Conservation (phyloP, 2,329 filamentous ascomycete species). For the Monosporascus sp. region DNA sequence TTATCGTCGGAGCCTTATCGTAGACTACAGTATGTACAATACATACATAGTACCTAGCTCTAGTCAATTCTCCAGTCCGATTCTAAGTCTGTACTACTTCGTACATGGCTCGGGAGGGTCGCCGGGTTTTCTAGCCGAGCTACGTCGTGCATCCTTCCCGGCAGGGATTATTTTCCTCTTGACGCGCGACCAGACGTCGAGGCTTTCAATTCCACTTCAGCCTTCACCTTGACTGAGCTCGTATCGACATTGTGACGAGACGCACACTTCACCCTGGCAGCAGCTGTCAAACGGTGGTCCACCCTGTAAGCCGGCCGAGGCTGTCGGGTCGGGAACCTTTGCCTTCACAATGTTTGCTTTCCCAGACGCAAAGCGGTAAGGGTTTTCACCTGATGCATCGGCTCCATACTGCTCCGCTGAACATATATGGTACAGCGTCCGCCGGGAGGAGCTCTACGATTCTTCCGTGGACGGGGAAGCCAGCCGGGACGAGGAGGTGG, state of each 20-base stretch:
- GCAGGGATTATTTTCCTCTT: neutral
- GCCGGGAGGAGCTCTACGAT: constrained; percentile 47
- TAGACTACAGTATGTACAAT: too few relatives aligned
- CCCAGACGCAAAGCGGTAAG: constrained; percentile 48
- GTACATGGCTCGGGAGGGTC: too few relatives aligned
- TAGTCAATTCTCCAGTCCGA: too few relatives aligned
- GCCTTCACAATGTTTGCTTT: constrained; percentile 41
- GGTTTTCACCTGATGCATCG: neutral
- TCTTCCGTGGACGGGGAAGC: constrained; percentile 29
- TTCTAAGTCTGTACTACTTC: too few relatives aligned
- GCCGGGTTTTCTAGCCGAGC: neutral
- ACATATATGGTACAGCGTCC: constrained; percentile 37
- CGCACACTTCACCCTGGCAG: neutral
- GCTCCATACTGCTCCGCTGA: constrained; percentile 4
- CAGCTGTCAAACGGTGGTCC: neutral
- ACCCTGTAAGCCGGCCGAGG: neutral
- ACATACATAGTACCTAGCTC: too few relatives aligned
- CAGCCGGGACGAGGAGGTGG: constrained; percentile 26
- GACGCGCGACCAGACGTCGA: neutral
- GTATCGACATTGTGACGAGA: neutral
- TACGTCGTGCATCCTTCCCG: neutral
- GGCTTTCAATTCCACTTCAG: neutral
- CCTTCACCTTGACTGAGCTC: neutral
- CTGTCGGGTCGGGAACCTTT: too few relatives aligned
- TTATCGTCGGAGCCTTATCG: too few relatives aligned